Base-by-base conservation (phyloP, 331 rosid species). In the Saraca asoca region DNA sequence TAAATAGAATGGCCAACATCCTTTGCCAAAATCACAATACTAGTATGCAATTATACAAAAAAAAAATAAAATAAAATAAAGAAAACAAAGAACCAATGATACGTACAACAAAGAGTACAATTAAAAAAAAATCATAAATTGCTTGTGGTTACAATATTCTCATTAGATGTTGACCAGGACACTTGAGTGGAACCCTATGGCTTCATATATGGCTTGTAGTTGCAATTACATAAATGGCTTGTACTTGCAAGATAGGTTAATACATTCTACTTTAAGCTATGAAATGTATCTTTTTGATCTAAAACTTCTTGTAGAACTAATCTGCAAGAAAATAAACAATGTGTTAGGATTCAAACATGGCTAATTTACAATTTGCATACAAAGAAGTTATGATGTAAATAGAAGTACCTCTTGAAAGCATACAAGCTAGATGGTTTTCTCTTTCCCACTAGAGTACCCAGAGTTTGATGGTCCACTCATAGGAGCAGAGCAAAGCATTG, bases 191-290 rank as follows among this genome's bases (percentile, higher is more conserved):
- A n/a, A n/a, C n/a, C n/a, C n/a, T n/a, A n/a, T n/a, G n/a, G n/a
- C n/a, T n/a, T n/a, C n/a, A n/a, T n/a, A n/a, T n/a, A n/a, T n/a
- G n/a, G n/a, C n/a, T n/a, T n/a, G n/a, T n/a, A n/a, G n/a, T n/a
- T n/a, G n/a, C n/a, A n/a, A n/a, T n/a, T n/a, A n/a, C n/a, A n/a
- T n/a, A n/a, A n/a, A n/a, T n/a, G n/a, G n/a, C n/a, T n/a, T n/a
- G n/a, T n/a, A n/a, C n/a, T n/a, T n/a, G n/a, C 97, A 73, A 94
- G 97, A 77, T 90, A 90, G 65, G 99, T 97, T 77, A 94, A 70
- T 12, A 94, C 95, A 54, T 94, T 97, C 71, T 66, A 85, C 84
- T 78, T 90, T 76, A 94, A 73, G 81, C 99, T 94, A 45, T 80
- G 86, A 83, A 88, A 90, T 24, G 75, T 76, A 63, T 71, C 79